phyloP scores from a whole-genome alignment of 2,329 filamentous ascomycete genomes.

The Cladosporium sp. region DNA sequence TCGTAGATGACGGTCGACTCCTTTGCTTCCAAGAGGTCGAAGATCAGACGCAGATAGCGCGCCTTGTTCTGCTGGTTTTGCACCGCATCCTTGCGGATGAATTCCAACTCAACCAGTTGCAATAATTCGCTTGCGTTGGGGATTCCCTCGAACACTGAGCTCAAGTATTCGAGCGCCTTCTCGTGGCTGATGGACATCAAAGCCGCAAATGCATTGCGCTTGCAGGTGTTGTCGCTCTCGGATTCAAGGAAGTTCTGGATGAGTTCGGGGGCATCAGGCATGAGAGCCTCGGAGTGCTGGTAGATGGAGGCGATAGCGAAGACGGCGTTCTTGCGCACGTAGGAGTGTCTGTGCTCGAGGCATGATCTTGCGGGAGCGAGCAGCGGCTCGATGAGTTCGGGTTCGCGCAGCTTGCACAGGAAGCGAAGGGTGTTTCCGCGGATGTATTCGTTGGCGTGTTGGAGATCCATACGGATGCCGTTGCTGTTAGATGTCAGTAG shows the following conservation, averaged over 20 bases:
- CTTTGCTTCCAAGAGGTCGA: conserved; percentile 89
- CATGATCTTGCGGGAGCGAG: conserved; percentile 88
- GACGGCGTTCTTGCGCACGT: conserved; percentile 97
- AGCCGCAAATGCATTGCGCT: conserved; percentile 94
- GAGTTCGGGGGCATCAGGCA: conserved; percentile 92
- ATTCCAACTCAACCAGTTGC: conserved; percentile 91
- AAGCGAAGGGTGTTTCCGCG: conserved; percentile 97
- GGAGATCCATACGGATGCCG: conserved; percentile 94
- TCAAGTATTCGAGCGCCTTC: conserved; percentile 83
- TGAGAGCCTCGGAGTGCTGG: conserved; percentile 83
- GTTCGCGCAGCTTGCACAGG: conserved; percentile 90
- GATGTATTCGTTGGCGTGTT: conserved; percentile 97
- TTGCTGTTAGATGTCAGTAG: conserved; percentile 58
- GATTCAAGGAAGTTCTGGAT: conserved; percentile 83
- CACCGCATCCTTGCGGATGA: conserved; percentile 96
- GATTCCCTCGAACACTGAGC: conserved; percentile 85
- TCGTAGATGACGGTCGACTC: conserved; percentile 97
- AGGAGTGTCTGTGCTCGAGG: conserved; percentile 93
- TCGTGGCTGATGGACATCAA: conserved; percentile 89
- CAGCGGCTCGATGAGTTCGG: conserved; percentile 93
- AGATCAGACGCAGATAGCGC: conserved; percentile 88
- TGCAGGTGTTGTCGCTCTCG: conserved; percentile 93
- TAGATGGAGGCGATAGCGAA: conserved; percentile 92
- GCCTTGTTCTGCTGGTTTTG: conserved; percentile 95
- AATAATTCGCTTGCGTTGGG: conserved; percentile 91